Conservation (phyloP, 2,329 filamentous ascomycete species). For the Orbilia javanica region DNA sequence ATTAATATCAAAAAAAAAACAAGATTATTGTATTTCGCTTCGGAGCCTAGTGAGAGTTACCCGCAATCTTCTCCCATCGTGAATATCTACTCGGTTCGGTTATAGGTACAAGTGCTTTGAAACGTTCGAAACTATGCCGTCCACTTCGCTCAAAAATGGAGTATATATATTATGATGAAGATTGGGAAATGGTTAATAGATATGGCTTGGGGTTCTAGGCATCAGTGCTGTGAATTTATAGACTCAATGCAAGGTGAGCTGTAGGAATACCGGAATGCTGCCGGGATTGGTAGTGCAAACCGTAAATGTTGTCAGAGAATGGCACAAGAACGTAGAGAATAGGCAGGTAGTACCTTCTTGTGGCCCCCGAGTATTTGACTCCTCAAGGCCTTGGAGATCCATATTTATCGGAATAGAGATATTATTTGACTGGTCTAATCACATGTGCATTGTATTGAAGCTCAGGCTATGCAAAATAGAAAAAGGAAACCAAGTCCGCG, state of each 20-base stretch:
- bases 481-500: background rate
- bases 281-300: background rate
- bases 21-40: too few relatives aligned
- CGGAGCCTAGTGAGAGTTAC: background rate
- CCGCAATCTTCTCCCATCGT: background rate
- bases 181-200: background rate
- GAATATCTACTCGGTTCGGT: background rate
- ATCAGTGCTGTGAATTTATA: background rate
- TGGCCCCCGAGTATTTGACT: background rate
- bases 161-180: too few relatives aligned
- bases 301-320: background rate
- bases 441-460: background rate
- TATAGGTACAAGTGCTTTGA: too few relatives aligned
- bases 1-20: background rate
- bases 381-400: background rate
- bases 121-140: background rate
- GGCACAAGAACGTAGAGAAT: background rate
- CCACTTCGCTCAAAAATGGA: background rate
- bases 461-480: background rate
- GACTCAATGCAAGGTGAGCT: background rate
- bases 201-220: background rate
- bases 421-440: background rate
- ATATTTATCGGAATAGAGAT: background rate
- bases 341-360: background rate
- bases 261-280: background rate